Conservation (phyloP, 805 yeast genomes). For the Komagataella pseudopastoris region DNA sequence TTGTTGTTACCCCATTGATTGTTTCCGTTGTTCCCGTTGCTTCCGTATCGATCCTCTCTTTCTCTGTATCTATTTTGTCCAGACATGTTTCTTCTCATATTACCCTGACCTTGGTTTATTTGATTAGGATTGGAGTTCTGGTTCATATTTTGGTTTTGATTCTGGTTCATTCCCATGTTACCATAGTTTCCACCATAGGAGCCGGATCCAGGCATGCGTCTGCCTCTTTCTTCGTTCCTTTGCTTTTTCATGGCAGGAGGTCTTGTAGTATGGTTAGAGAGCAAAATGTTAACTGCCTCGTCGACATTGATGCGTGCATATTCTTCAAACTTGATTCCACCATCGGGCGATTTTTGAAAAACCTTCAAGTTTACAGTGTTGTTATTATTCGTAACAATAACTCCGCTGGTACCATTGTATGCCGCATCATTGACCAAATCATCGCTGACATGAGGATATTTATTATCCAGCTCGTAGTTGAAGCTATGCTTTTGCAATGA, state of each 20-base stretch:
- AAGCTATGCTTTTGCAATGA: constrained; percentile 26
- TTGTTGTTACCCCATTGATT: constrained; percentile 1
- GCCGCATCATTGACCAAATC: constrained; percentile 65
- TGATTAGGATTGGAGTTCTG: not conserved
- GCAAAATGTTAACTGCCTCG: constrained; percentile 47
- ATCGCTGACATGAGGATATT: constrained; percentile 20
- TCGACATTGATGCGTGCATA: constrained; percentile 56
- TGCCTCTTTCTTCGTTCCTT: constrained; percentile 3
- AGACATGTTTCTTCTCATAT: constrained; percentile 8
- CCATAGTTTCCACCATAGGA: constrained; percentile 3
- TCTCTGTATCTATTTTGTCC: not conserved
- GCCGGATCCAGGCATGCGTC: constrained; percentile 3
- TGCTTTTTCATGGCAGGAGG: constrained; percentile 7
- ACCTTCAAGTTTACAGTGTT: constrained; percentile 54
- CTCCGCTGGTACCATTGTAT: constrained; percentile 63
- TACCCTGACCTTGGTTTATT: constrained; percentile 1
- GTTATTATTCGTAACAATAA: constrained; percentile 46
- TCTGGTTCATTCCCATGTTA: constrained; percentile 3
- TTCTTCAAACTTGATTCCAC: constrained; percentile 74
- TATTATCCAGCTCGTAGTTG: constrained; percentile 11
- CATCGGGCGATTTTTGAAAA: constrained; percentile 54
- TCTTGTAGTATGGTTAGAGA: constrained; percentile 24
- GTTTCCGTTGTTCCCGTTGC: not conserved
- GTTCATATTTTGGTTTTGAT: constrained; percentile 2
- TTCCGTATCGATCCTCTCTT: constrained; percentile 2